phyloP scores from a whole-genome alignment of 257 asterid species.

The Gynochthodes officinalis region DNA sequence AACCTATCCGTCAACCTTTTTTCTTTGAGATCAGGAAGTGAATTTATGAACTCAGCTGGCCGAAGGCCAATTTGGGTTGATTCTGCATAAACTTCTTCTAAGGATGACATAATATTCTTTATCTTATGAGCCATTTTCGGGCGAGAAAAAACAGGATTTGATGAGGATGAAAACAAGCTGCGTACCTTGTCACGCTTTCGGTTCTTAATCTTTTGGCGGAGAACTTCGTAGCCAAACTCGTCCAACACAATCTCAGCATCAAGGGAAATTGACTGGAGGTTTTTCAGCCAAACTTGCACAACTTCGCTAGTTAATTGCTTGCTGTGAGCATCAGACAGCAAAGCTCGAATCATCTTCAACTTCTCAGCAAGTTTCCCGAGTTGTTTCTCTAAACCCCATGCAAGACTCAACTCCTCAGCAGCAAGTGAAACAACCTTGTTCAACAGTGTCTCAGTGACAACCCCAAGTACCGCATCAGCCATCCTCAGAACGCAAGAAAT shows the following conservation, averaged over 20 bases:
- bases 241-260: slow-evolving; percentile 27
- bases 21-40: slow-evolving; percentile 1
- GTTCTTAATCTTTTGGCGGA: background rate
- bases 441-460: background rate
- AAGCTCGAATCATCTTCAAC: slow-evolving; percentile 10
- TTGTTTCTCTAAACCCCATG: slow-evolving; percentile 6
- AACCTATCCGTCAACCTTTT: too few species aligned
- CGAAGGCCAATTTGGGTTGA: background rate
- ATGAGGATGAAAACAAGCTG: slow-evolving; percentile 4
- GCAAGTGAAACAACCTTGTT: slow-evolving; percentile 5
- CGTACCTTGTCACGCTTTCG: slow-evolving; percentile 11
- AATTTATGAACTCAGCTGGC: slow-evolving; percentile 1
- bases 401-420: too few species aligned
- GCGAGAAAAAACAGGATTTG: background rate
- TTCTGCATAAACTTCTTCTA: background rate
- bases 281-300: slow-evolving; percentile 26
- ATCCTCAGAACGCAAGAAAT: too few species aligned
- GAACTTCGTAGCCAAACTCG: slow-evolving; percentile 15
- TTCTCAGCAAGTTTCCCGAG: background rate
- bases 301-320: background rate
- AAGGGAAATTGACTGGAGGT: slow-evolving; percentile 14
- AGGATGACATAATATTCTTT: background rate
- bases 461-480: background rate
- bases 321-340: slow-evolving; percentile 17
- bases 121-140: background rate